Evolutionary conservation across 2,329 filamentous ascomycete genomes (phyloP).

Genomic region (Sporothrix pallida): DNA sequence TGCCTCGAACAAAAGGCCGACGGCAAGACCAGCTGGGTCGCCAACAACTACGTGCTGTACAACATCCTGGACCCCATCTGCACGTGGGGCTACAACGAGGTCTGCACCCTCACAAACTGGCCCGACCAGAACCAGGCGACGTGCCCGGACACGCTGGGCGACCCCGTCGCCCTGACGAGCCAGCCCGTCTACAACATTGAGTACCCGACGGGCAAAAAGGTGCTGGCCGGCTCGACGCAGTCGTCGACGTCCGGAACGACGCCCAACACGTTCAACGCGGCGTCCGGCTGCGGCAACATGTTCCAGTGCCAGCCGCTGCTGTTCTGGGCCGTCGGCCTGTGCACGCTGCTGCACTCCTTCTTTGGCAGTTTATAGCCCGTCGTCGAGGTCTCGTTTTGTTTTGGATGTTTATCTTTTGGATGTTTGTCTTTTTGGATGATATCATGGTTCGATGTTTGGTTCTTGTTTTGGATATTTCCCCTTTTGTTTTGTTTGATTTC

Average conservation of each 20-base stretch:
- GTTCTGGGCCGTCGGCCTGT: slow-evolving; percentile 8
- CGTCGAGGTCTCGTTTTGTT: neutral
- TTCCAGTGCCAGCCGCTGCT: slow-evolving; percentile 19
- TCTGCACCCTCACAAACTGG: slow-evolving; percentile 53
- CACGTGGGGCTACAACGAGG: slow-evolving; percentile 54
- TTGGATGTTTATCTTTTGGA: neutral
- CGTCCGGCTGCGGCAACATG: neutral
- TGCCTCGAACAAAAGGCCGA: slow-evolving; percentile 48
- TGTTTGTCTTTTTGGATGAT: slow-evolving; percentile 3
- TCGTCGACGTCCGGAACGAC: slow-evolving; percentile 17
- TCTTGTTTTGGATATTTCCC: neutral
- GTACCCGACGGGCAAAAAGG: slow-evolving; percentile 53
- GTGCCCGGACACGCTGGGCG: slow-evolving; percentile 52
- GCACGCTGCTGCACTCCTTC: slow-evolving; percentile 17
- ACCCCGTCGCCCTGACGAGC: slow-evolving; percentile 45
- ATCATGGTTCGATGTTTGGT: slow-evolving; percentile 9
- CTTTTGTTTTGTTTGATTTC: neutral
- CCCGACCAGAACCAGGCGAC: slow-evolving; percentile 52
- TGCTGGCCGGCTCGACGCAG: slow-evolving; percentile 44
- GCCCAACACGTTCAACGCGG: neutral
- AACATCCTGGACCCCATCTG: slow-evolving; percentile 59
- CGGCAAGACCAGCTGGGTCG: slow-evolving; percentile 52
- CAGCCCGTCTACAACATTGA: slow-evolving; percentile 55
- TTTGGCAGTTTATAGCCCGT: slow-evolving; percentile 14
- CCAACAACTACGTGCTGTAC: slow-evolving; percentile 54